Conservation (phyloP, 441 rosid species). For the Pelargonium citronellum region DNA sequence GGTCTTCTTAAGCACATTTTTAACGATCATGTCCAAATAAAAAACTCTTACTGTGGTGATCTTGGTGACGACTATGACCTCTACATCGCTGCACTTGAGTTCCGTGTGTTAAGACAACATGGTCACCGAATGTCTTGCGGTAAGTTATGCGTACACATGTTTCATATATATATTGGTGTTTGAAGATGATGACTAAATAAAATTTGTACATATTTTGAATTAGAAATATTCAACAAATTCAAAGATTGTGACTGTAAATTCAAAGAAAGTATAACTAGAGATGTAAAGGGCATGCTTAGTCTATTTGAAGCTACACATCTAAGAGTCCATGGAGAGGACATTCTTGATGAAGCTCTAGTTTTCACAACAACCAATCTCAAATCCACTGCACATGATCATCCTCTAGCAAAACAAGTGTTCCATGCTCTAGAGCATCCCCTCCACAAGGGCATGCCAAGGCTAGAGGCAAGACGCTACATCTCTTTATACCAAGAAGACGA, state of each 20-base stretch:
- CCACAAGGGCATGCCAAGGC: conserved; percentile 16
- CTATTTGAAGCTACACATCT: conserved; percentile 22
- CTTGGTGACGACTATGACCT: neutral
- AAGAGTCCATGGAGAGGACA: conserved; percentile 19
- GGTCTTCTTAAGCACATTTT: neutral
- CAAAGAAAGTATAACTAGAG: neutral
- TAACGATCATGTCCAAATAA: neutral
- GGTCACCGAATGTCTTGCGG: neutral
- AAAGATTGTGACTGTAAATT: conserved; percentile 13
- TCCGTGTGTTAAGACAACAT: neutral
- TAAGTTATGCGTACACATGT: neutral
- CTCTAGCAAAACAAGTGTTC: conserved; percentile 1
- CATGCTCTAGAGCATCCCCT: conserved; percentile 11
- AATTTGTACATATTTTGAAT: too few species aligned
- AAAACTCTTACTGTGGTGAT: neutral
- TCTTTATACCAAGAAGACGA: conserved; percentile 17
- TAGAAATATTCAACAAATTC: conserved; percentile 21
- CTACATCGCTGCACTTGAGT: neutral
- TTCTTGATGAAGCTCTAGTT: conserved; percentile 18
- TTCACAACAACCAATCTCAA: conserved; percentile 10
- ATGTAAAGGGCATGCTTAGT: conserved; percentile 17
- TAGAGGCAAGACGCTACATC: conserved; percentile 14
- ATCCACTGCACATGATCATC: neutral
- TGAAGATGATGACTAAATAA: too few species aligned
- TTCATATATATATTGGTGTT: too few species aligned